Evolutionary conservation across 805 yeast genomes (phyloP).

Genomic region (Grigorovia humatica): DNA sequence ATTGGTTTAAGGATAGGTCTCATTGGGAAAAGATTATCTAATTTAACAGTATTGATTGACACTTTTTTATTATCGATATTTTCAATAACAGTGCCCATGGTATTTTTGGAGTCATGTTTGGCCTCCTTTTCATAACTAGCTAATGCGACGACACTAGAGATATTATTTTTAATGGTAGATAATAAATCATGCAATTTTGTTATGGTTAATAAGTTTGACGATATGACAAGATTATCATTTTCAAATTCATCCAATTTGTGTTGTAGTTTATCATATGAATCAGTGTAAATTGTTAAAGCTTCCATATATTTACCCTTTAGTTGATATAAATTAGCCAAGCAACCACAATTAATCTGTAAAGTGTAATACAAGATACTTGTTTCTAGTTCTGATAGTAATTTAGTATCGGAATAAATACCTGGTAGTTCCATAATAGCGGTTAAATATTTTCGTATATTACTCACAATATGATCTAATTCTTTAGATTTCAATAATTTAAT

Average conservation of each 20-base stretch:
- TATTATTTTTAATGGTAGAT: constrained; percentile 31
- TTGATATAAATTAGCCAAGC: constrained; percentile 23
- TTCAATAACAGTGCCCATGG: constrained; percentile 32
- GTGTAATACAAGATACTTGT: constrained; percentile 16
- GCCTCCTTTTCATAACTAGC: constrained; percentile 28
- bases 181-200: constrained; percentile 42
- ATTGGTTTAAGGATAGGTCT: constrained; percentile 47
- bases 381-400: constrained; percentile 33
- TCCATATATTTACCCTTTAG: constrained; percentile 21
- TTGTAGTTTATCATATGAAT: constrained; percentile 16
- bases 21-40: constrained; percentile 21
- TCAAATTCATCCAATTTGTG: constrained; percentile 4
- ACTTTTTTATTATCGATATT: constrained; percentile 11
- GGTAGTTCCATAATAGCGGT: constrained; percentile 67
- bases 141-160: constrained; percentile 26
- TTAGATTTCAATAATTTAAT: constrained; percentile 22
- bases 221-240: constrained; percentile 3
- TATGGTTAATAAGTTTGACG: constrained; percentile 17
- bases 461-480: constrained; percentile 30
- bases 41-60: constrained; percentile 10
- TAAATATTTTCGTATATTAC: constrained; percentile 40
- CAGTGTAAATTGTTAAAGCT: constrained; percentile 22
- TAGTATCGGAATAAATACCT: constrained; percentile 84
- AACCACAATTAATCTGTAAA: constrained; percentile 15
- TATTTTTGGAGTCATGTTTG: constrained; percentile 3